Percentiles rank a stretch among this genome's conserved stretches.
Conservation (phyloP, 768 basidiomycete species). For the Podaxis sp. region DNA sequence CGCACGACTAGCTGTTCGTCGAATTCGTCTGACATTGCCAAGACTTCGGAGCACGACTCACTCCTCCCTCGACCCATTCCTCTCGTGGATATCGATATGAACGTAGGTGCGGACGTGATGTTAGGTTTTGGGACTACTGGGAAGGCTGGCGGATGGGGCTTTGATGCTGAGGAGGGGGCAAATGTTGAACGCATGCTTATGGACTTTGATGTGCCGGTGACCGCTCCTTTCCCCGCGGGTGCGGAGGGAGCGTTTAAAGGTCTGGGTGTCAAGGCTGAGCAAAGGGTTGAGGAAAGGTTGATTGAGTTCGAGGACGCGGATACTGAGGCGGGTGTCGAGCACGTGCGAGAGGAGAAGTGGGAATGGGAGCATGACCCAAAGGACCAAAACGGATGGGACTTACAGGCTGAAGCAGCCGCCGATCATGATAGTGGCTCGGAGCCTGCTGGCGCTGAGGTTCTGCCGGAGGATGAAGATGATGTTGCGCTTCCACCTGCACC, state of each 20-base stretch:
- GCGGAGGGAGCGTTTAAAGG: neutral
- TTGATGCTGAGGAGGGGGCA: neutral
- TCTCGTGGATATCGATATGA: slow-evolving; percentile 3
- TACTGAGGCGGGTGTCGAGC: neutral
- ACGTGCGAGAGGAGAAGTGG: neutral
- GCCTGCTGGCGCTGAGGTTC: neutral
- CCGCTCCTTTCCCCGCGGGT: neutral
- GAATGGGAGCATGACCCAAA: slow-evolving; percentile 11
- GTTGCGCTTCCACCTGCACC: neutral
- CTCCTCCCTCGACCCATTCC: slow-evolving; percentile 3
- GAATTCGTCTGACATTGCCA: slow-evolving; percentile 10
- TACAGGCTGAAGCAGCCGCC: neutral
- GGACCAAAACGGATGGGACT: neutral
- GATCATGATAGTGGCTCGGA: neutral
- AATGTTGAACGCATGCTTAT: slow-evolving; percentile 2
- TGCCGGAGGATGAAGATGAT: neutral
- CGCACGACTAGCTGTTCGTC: slow-evolving; percentile 5
- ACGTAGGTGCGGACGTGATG: neutral
- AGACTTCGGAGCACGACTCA: neutral
- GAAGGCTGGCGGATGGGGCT: slow-evolving; percentile 3
- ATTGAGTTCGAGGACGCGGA: neutral
- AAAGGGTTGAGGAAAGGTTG: neutral
- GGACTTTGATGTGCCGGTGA: neutral
- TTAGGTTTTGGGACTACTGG: neutral
- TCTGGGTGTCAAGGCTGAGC: neutral